phyloP scores from a whole-genome alignment of 768 basidiomycete genomes.

The Amanita thiersii region DNA sequence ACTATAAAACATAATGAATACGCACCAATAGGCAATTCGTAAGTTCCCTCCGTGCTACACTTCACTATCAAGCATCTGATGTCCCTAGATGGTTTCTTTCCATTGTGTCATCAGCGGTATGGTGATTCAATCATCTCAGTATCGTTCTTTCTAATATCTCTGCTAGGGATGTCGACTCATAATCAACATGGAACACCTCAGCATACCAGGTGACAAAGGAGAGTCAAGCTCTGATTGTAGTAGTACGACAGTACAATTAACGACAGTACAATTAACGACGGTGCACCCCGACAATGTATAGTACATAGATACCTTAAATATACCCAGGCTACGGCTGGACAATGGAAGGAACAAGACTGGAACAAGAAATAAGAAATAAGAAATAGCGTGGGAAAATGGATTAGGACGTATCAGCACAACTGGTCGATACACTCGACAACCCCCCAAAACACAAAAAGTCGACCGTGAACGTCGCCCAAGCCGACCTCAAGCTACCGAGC shows the following conservation, averaged over 20 bases:
- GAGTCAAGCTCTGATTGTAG: too few relatives aligned
- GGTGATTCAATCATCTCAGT: too few relatives aligned
- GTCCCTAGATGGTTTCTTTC: slow-evolving; percentile 23
- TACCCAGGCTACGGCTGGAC: too few relatives aligned
- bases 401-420: slow-evolving; percentile 21
- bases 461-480: slow-evolving; percentile 38
- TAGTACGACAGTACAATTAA: too few relatives aligned
- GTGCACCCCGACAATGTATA: neutral
- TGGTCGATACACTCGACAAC: slow-evolving; percentile 23
- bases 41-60: too few relatives aligned
- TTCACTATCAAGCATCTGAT: too few relatives aligned
- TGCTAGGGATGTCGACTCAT: neutral
- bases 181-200: neutral
- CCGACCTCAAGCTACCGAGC: slow-evolving; percentile 30
- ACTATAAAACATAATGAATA: slow-evolving; percentile 16
- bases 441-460: slow-evolving; percentile 27
- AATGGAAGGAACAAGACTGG: neutral
- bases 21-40: slow-evolving; percentile 20
- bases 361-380: neutral
- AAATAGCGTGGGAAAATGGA: slow-evolving; percentile 26
- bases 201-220: too few relatives aligned
- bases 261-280: neutral
- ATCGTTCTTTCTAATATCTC: too few relatives aligned
- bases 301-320: neutral
- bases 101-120: slow-evolving; percentile 19